Evolutionary conservation across 1,284 basidiomycete genomes (phyloP).

Genomic region (Fomes fomentarius): DNA sequence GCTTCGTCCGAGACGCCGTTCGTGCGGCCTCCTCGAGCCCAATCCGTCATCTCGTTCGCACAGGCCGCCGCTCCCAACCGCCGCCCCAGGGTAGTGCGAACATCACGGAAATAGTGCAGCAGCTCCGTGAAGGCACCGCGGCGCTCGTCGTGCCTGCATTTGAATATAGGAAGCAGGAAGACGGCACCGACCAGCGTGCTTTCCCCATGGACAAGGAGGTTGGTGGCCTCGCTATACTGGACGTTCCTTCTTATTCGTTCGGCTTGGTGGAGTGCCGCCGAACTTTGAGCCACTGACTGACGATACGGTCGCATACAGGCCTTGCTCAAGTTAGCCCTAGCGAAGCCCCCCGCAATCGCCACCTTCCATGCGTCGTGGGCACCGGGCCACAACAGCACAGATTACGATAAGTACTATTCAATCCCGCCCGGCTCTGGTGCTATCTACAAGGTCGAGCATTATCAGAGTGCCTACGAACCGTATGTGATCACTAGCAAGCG

Average conservation of each 20-base stretch:
- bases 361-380: slow-evolving; percentile 82
- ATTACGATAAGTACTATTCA: slow-evolving; percentile 72
- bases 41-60: slow-evolving; percentile 22
- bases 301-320: slow-evolving; percentile 38
- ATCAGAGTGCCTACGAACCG: slow-evolving; percentile 83
- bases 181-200: slow-evolving; percentile 55
- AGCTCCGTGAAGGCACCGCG: slow-evolving; percentile 50
- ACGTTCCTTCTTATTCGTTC: background rate
- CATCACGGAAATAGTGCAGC: slow-evolving; percentile 39
- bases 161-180: slow-evolving; percentile 66
- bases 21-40: slow-evolving; percentile 17
- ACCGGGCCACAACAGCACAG: slow-evolving; percentile 79
- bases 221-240: slow-evolving; percentile 22
- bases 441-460: slow-evolving; percentile 72
- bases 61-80: background rate
- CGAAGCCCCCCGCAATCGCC: slow-evolving; percentile 48
- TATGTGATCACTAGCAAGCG: slow-evolving; percentile 82
- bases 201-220: slow-evolving; percentile 75
- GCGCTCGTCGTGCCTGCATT: slow-evolving; percentile 83
- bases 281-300: slow-evolving; percentile 3
- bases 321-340: slow-evolving; percentile 57
- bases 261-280: too few species aligned
- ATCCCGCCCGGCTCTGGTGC: slow-evolving; percentile 56
- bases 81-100: slow-evolving; percentile 4
- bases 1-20: slow-evolving; percentile 45